Evolutionary conservation across 2,329 filamentous ascomycete species (phyloP), one percentile per base, ranked within the genome.

Genomic region (Beauveria asiatica): DNA sequence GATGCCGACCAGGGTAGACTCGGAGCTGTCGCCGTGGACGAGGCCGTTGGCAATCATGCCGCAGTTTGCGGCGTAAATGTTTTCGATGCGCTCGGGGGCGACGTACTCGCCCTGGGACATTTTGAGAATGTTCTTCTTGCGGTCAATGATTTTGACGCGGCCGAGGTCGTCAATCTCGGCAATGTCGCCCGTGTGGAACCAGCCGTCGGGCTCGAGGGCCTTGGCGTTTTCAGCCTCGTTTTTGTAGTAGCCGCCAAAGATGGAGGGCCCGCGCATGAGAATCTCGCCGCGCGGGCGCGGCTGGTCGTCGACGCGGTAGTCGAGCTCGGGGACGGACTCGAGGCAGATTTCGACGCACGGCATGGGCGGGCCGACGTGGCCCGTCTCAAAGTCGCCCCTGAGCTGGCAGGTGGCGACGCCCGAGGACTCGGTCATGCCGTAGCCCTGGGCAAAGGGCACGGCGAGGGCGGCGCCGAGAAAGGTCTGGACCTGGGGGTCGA

Each of bases 101-200:
- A 99, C 91, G 76, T 99, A 99, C 77, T 99, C 94, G 73, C 94
- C 94, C 75, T 99, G 94, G 0, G 93, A 87, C 60, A 99, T 84
- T 82, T 99, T 99, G 71, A 99, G 85, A n/a, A 99, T 90, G 75
- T 97, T 97, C 88, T 99, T 99, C 76, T 92, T 88, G 68, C 94
- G 92, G 75, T 99, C 94, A 68, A 99, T 88, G 74, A 99, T 96
- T 74, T 84, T 86, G 79, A 97, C 88, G 62, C 92, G 90, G 63
- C 94, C 94, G 70, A 89, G 75, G 66, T 86, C 85, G 74, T 99
- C 94, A 25, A 99, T 80, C 64, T 86, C 83, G 69, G 86, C 90
- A 65, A 99, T 93, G 69, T 99, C 94, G 59, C 94, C 94, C 0
- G 92, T 97, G 72, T 89, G 89, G 83, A 99, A 97, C 94, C 94